Evolutionary conservation across 2,329 filamentous ascomycete species (phyloP).

Genomic region (Chrysoporthe austroafricana): DNA sequence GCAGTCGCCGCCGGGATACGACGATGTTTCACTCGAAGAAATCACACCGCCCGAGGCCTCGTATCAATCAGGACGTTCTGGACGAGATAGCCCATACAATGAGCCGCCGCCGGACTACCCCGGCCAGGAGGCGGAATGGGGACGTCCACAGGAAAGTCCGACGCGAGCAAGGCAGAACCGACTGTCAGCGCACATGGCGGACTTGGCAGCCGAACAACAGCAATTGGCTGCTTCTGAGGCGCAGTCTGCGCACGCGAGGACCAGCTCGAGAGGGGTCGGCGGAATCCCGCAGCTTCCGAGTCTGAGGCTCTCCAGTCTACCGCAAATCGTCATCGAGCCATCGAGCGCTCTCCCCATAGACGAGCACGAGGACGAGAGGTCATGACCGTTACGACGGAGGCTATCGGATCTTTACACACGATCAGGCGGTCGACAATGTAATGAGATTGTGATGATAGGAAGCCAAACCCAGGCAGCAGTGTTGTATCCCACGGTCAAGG

Average conservation of each 20-base stretch:
- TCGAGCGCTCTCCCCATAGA: constrained; percentile 44
- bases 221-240: constrained; percentile 1
- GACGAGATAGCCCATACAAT: constrained; percentile 46
- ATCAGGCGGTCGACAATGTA: not conserved
- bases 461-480: not conserved
- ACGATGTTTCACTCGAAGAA: constrained; percentile 51
- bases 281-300: constrained; percentile 56
- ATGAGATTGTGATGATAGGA: not conserved
- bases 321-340: constrained; percentile 64
- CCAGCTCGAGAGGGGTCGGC: constrained; percentile 42
- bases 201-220: constrained; percentile 32
- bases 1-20: constrained; percentile 56
- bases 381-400: not conserved
- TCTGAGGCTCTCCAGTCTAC: constrained; percentile 52
- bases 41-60: constrained; percentile 36
- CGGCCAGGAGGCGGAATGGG: constrained; percentile 35
- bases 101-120: constrained; percentile 59
- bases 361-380: constrained; percentile 14
- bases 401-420: not conserved
- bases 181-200: constrained; percentile 39
- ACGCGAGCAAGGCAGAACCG: constrained; percentile 38
- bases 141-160: constrained; percentile 9
- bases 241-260: constrained; percentile 19
- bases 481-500: not conserved
- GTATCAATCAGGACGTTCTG: constrained; percentile 33